These are phyloP conservation scores for Myxozyma melibiosi DNA, from an alignment of 805 yeast genomes.

Conservation along the genomic window DNA sequence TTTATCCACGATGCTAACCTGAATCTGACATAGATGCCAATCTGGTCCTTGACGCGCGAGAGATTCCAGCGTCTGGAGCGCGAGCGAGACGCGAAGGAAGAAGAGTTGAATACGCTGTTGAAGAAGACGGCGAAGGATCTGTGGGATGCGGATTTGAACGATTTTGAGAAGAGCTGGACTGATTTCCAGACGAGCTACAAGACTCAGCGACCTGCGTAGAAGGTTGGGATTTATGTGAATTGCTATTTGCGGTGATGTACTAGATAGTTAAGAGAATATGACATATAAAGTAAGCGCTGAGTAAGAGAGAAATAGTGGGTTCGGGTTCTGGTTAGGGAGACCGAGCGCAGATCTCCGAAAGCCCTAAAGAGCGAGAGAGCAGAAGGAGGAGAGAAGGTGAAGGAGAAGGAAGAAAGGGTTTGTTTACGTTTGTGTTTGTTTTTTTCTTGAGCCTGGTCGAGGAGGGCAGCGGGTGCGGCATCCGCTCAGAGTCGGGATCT, in stretches of 20 bases:
- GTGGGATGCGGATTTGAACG: constrained; percentile 84
- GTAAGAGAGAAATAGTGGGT: no score
- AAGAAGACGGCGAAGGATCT: constrained; percentile 78
- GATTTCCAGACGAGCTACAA: constrained; percentile 54
- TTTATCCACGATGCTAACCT: background rate
- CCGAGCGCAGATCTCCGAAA: no score
- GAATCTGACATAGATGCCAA: constrained; percentile 57
- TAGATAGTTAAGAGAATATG: background rate
- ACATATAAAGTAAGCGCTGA: background rate
- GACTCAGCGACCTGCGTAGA: constrained; percentile 12
- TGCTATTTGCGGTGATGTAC: background rate
- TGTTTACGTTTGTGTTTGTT: background rate
- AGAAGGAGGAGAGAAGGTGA: background rate
- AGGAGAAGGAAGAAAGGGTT: background rate
- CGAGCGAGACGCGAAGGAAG: constrained; percentile 72
- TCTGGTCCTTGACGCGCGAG: constrained; percentile 91
- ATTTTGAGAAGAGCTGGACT: constrained; percentile 66
- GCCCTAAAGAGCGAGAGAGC: no score
- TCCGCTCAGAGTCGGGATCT: no score
- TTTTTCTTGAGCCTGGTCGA: background rate
- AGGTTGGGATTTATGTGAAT: background rate
- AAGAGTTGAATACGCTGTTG: constrained; percentile 66
- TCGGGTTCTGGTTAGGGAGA: no score
- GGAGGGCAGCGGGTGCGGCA: no score
- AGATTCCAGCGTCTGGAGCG: constrained; percentile 76